Conservation (phyloP, 345 rosid species). For the Boechera retrofracta region DNA sequence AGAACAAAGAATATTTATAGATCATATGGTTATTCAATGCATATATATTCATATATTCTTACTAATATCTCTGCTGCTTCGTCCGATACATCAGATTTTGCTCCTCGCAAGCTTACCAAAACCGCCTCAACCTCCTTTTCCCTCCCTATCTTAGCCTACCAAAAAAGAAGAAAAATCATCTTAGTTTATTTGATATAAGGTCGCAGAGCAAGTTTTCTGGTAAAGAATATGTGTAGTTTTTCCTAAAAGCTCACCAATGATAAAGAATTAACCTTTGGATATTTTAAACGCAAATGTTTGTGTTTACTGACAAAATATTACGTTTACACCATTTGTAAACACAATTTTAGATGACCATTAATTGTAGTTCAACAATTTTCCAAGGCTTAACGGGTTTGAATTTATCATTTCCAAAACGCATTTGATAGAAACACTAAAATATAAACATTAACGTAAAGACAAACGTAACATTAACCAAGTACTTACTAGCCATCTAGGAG, state of each 20-base stretch:
- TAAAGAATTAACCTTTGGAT: no score
- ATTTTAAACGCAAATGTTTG: no score
- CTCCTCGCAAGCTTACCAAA: slow-evolving; percentile 36
- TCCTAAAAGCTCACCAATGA: no score
- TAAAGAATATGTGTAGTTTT: no score
- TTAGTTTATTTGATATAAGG: no score
- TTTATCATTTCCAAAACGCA: background rate
- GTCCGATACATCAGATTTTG: slow-evolving; percentile 38
- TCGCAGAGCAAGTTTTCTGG: no score
- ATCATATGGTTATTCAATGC: background rate
- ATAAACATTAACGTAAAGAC: background rate
- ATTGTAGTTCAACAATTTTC: background rate
- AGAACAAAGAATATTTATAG: background rate
- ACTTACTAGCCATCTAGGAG: slow-evolving; percentile 49
- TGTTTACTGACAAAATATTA: no score
- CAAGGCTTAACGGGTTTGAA: no score
- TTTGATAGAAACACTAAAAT: background rate
- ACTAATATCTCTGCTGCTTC: slow-evolving; percentile 46
- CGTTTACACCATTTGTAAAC: background rate
- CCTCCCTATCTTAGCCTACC: slow-evolving; percentile 41
- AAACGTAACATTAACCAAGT: background rate
- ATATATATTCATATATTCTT: background rate
- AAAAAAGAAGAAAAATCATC: no score
- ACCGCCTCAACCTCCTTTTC: slow-evolving; percentile 36
- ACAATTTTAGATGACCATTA: background rate